A percentile compares a stretch with the other conserved stretches of the same genome.
Conservation (phyloP, 139 green algal species). For the Volvox africanus region DNA sequence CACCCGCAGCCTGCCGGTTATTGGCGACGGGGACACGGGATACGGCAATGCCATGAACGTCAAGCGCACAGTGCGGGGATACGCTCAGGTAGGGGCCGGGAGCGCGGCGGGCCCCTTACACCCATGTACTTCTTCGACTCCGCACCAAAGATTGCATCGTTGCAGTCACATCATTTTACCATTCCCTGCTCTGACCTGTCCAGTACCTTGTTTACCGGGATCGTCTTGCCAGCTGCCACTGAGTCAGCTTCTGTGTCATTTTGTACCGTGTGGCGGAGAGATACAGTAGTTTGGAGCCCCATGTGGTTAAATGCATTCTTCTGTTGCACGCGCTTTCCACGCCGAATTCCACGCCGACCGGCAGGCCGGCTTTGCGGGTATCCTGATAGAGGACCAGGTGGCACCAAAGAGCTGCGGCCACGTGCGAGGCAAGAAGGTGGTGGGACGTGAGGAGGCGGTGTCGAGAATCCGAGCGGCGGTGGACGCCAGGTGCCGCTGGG, state of each 20-base stretch:
- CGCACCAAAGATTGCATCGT: too few species aligned
- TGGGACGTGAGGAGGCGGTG: slow-evolving; percentile 88
- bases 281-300: too few species aligned
- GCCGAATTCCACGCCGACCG: too few species aligned
- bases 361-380: slow-evolving; percentile 80
- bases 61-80: slow-evolving; percentile 92
- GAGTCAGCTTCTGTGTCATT: too few species aligned
- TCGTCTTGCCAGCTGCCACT: too few species aligned
- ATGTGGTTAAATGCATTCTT: too few species aligned
- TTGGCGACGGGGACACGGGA: slow-evolving; percentile 96
- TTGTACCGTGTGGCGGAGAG: too few species aligned
- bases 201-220: too few species aligned
- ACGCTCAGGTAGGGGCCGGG: slow-evolving; percentile 68
- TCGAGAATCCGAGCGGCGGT: slow-evolving; percentile 83
- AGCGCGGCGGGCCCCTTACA: too few species aligned
- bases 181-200: neutral
- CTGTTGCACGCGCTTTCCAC: neutral
- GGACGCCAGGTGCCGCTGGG: slow-evolving; percentile 73
- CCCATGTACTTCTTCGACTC: too few species aligned
- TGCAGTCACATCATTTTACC: too few species aligned
- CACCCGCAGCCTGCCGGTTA: slow-evolving; percentile 85
- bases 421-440: slow-evolving; percentile 87
- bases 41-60: slow-evolving; percentile 98
- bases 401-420: slow-evolving; percentile 96
- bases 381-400: slow-evolving; percentile 94